Percentiles rank a stretch among this genome's conserved stretches.
Conservation (phyloP, 2,329 filamentous ascomycete species). For the Penicillium digitatum region DNA sequence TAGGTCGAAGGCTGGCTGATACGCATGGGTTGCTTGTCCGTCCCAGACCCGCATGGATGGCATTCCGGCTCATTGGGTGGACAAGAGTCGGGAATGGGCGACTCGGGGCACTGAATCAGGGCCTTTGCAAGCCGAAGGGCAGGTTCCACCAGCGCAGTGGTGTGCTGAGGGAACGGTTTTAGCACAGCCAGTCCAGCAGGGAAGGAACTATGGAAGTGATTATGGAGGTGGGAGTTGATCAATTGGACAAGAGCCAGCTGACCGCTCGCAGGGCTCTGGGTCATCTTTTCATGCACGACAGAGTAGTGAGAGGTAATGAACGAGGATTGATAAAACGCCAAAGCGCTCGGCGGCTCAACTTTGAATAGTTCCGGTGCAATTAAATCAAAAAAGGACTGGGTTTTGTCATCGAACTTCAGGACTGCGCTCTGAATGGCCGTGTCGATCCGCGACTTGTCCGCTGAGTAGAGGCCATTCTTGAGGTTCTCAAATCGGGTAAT, state of each 20-base stretch:
- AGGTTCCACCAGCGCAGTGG: conserved; percentile 66
- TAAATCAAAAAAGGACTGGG: conserved; percentile 61
- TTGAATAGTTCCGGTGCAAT: conserved; percentile 59
- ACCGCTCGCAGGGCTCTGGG: conserved; percentile 56
- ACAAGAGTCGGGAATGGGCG: conserved; percentile 71
- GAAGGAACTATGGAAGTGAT: conserved; percentile 77
- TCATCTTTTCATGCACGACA: conserved; percentile 61
- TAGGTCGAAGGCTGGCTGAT: conserved; percentile 65
- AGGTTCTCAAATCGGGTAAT: conserved; percentile 68
- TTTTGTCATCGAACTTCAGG: conserved; percentile 52
- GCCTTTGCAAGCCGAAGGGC: conserved; percentile 69
- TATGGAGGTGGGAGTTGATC: conserved; percentile 80
- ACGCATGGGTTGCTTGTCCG: conserved; percentile 56
- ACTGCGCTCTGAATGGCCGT: conserved; percentile 60
- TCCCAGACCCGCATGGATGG: conserved; percentile 66
- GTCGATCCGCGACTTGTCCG: conserved; percentile 61
- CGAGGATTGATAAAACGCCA: conserved; percentile 72
- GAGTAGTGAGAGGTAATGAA: conserved; percentile 64
- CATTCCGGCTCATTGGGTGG: conserved; percentile 77
- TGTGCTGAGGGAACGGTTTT: conserved; percentile 73
- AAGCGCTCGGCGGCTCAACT: conserved; percentile 62
- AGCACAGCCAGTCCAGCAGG: conserved; percentile 72
- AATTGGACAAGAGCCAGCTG: conserved; percentile 65
- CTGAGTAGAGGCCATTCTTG: conserved; percentile 68
- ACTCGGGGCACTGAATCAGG: conserved; percentile 69